Base-by-base conservation (phyloP, 805 yeast species). In the Peterozyma xylosa region DNA sequence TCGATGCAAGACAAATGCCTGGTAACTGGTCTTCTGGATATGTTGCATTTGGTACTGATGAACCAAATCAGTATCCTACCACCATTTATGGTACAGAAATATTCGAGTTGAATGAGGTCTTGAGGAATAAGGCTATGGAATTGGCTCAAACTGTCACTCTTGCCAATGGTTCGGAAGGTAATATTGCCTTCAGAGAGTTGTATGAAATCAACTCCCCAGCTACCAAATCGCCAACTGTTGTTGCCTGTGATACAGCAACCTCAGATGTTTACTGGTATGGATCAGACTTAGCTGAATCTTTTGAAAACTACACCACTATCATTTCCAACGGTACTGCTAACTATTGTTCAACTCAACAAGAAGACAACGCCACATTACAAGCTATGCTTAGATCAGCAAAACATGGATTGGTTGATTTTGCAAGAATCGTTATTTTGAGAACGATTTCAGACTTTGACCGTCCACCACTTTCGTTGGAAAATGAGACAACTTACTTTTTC, bases 331-430 rank as follows among this genome's bases (percentile, higher is more conserved):
- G 79, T 43, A 68, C 80, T 34, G 83, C 76, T 27, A 62, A 60
- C 11, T 80, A 78, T 65, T 76, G 83, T 58, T 56, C 79, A 37
- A 72, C 83, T 38, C 82, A 81, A 43, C 84, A 79, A 59, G 86
- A 80, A 59, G 86, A 80, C 56, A 75, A 78, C 55, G 86, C 86
- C 14, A 66, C 80, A 13, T 69, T 80, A 54, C 84, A 79, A 57
- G 76, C 78, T 9, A 59, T 80, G 45, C 52, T 76, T 39, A 72
- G 86, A 64, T 69, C 73, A 54, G 74, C 74, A 48, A 64, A 63
- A 47, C 66, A 64, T 50, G 82, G 80, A 9, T 65, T 78, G 47
- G 76, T 74, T 42, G 82, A 78, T 57, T 80, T 62, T 57, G 61
- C 70, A 48, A 71, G 85, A 61, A 66, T 80, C 48, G 76, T 78